These are phyloP conservation scores for Corchorus capsularis DNA, from an alignment of 345 rosid species.

Conservation along the genomic window DNA sequence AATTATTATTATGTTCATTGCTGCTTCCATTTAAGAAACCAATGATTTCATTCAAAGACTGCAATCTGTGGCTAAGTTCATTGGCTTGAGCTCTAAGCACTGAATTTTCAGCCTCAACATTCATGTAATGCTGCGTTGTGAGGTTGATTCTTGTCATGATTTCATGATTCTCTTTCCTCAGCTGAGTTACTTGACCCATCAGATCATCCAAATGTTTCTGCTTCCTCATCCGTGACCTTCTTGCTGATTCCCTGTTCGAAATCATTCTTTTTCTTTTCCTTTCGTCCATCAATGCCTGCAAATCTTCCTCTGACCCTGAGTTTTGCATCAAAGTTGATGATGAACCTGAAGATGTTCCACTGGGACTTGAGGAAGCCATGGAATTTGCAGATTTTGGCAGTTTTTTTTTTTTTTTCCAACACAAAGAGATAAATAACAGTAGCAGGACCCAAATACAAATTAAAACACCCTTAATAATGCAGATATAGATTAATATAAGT, in stretches of 20 bases:
- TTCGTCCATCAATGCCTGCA: conserved; percentile 63
- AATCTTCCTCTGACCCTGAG: conserved; percentile 68
- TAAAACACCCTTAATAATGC: conserved; percentile 18
- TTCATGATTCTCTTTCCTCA: conserved; percentile 61
- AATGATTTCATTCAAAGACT: conserved; percentile 73
- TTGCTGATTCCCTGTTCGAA: conserved; percentile 93
- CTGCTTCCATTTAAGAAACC: conserved; percentile 34
- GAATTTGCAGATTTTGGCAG: background rate
- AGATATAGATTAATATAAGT: conserved; percentile 12
- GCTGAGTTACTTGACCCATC: conserved; percentile 50
- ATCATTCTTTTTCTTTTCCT: conserved; percentile 91
- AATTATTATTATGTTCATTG: background rate
- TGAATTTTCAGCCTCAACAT: conserved; percentile 75
- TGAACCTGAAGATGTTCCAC: conserved; percentile 66
- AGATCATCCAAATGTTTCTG: conserved; percentile 92
- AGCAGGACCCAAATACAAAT: conserved; percentile 40
- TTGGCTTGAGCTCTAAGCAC: conserved; percentile 67
- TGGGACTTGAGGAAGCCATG: conserved; percentile 82
- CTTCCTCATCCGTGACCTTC: conserved; percentile 90
- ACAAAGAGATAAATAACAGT: background rate
- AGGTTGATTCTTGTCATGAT: conserved; percentile 53
- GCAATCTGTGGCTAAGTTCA: conserved; percentile 70
- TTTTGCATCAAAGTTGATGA: conserved; percentile 46
- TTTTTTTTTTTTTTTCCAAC: background rate
- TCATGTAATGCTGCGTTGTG: conserved; percentile 57